Conservation (phyloP, 2,329 filamentous ascomycete genomes). For the Ophiocordyceps polyrhachis-furcata region DNA sequence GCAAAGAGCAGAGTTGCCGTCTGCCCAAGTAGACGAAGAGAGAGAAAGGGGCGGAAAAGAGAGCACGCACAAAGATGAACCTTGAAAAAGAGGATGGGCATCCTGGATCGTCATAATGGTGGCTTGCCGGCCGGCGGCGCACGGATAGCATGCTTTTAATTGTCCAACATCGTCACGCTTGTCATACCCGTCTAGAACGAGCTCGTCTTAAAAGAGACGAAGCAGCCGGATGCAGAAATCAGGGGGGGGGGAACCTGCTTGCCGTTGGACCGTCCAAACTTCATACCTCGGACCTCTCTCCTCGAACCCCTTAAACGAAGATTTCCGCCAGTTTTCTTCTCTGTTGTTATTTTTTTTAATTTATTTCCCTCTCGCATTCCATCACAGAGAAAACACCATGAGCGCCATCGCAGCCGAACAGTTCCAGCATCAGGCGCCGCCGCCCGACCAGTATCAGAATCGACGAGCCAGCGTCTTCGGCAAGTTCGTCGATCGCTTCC, state of each 20-base stretch:
- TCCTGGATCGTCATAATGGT: not conserved
- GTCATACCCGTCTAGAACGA: not conserved
- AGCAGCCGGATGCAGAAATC: not conserved
- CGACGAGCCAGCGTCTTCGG: not conserved
- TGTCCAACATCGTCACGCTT: not conserved
- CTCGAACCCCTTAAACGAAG: too few relatives aligned
- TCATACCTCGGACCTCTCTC: too few relatives aligned
- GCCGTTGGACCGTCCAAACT: not conserved
- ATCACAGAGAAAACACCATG: not conserved
- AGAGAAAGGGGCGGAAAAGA: not conserved
- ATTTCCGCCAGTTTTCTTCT: not conserved
- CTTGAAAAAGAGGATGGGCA: not conserved
- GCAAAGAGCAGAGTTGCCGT: too few relatives aligned
- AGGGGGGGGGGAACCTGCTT: too few relatives aligned
- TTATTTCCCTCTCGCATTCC: too few relatives aligned
- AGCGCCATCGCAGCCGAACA: not conserved
- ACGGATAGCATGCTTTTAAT: not conserved
- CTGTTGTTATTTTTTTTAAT: too few relatives aligned
- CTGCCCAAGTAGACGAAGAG: too few relatives aligned
- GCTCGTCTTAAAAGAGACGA: not conserved
- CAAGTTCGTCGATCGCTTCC: constrained; percentile 5
- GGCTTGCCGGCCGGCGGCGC: not conserved
- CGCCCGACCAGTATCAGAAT: not conserved
- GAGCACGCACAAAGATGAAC: not conserved
- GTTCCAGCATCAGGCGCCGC: not conserved